Evolutionary conservation across 768 basidiomycete species (phyloP), one percentile per base, ranked within the genome.

Genomic region (Plicaturopsis crispa): DNA sequence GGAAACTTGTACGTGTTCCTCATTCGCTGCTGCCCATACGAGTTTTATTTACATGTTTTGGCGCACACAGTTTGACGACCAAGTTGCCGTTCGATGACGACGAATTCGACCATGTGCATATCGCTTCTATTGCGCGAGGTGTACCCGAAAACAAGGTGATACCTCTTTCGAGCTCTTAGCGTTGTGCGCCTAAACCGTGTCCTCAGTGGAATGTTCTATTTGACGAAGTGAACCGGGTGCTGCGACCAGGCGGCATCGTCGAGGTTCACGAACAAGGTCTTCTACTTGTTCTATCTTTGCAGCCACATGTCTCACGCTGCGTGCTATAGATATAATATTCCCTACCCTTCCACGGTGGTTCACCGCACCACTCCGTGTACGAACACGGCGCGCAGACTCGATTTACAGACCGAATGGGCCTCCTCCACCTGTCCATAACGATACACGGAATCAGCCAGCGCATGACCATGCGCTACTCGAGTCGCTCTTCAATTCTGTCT

Each of bases 31-130:
- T 35, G 4, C 18, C 28, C 3, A 3, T 20, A 8, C 40, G 5
- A n/a, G 5, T 6, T 5, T 14, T 17, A 22, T 14, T 28, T 8
- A 28, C 8, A 28, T 28, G 26, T 8, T 28, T 28, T 14, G 8
- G 26, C 10, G 26, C n/a, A n/a, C 16, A 13, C 45, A 87, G 84
- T 55, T 58, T 88, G 48, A 83, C 84, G 33, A 84, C 75, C 8
- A 81, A 70, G 48, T 65, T 88, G 14, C 85, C 85, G 0, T 88
- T 86, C 51, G 83, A 86, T 12, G 85, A 87, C 39, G 83, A 87
- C 43, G 76, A 82, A 48, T 88, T 88, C 44, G 85, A 88, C 55
- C 75, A 83, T 54, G 75, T 88, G n/a, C 86, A 81, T 48, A 72
- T 87, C 36, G 68, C 73, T 42, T 62, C 65, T 35, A 72, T 86